These are phyloP conservation scores for Pseudonitzschia multiseries DNA, from an alignment of 108 stramenopile species.

Conservation along the genomic window DNA sequence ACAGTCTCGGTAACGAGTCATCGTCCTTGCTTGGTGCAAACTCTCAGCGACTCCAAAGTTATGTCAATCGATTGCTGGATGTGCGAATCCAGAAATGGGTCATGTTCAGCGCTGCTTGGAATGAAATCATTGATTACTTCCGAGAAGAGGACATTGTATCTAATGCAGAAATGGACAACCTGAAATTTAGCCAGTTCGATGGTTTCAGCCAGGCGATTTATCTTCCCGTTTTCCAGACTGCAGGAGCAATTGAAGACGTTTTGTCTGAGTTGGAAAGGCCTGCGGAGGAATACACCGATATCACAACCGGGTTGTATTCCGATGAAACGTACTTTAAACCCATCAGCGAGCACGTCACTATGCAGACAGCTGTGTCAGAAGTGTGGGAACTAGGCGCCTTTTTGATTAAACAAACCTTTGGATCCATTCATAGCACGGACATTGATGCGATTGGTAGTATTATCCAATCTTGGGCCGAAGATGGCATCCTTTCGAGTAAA, in stretches of 20 bases:
- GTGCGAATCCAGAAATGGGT: conserved; percentile 97
- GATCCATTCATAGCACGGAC: conserved; percentile 82
- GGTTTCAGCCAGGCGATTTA: conserved; percentile 95
- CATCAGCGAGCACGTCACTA: conserved; percentile 81
- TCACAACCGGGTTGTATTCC: conserved; percentile 43
- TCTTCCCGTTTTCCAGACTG: conserved; percentile 96
- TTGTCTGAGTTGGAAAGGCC: conserved; percentile 78
- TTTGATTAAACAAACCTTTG: conserved; percentile 76
- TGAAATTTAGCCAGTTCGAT: conserved; percentile 94
- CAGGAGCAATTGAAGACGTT: conserved; percentile 94
- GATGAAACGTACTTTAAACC: conserved; percentile 85
- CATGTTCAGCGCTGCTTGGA: conserved; percentile 97
- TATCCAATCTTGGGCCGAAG: conserved; percentile 80
- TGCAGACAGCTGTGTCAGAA: conserved; percentile 93
- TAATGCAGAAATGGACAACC: conserved; percentile 87
- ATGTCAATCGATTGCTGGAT: conserved; percentile 89
- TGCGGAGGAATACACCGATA: conserved; percentile 55
- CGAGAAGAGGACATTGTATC: conserved; percentile 91
- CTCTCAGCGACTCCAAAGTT: conserved; percentile 78
- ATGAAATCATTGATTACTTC: conserved; percentile 93
- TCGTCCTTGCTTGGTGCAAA: conserved; percentile 72
- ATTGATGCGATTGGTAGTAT: conserved; percentile 64
- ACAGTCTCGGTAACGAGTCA: conserved; percentile 50
- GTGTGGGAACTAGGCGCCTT: conserved; percentile 93
- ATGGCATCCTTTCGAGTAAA: conserved; percentile 54